Base-by-base conservation (phyloP, 768 basidiomycete species). In the Panellus pusillus region DNA sequence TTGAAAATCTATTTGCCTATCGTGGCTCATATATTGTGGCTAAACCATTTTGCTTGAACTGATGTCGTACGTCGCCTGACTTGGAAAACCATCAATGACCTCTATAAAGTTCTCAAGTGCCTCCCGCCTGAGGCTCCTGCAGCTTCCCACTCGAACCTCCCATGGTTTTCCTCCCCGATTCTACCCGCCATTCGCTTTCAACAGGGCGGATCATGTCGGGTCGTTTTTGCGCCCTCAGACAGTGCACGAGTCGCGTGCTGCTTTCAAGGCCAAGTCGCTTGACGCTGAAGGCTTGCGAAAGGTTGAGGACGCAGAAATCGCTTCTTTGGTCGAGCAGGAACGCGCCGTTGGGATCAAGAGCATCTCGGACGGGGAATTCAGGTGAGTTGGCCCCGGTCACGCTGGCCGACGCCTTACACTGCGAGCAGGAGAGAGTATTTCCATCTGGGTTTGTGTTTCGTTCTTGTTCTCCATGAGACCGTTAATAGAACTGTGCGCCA, bases 361-460 rank as follows among this genome's bases (percentile, higher is more conserved):
- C 19, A 67, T 74, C 44, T 71, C 74, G 28, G 73, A 75, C 55
- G 74, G 74, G 11, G 74, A 76, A 61, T 74, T 74, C 57, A 64
- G 72, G 58, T 66, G 44, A 19, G 50, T 47, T 63, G 37, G 6
- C 19, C 12, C 35, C 41, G 13, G 6, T 27, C 12, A 14, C 3
- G n/a, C 6, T 31, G 14, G 8, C 12, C 50, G 9, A 11, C 11
- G 9, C 12, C 53, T 58, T 24, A 54, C 24, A 19, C 41, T 9
- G 7, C 9, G 17, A 27, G 45, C 17, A 56, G 59, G 48, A 36
- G 61, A 9, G 57, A 58, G 48, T 58, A 57, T 44, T 62, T 58
- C 40, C 61, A 58, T 54, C 54, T 55, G 32, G 74, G 72, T 74
- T 29, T 36, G 69, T 42, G n/a, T 13, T 29, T 27, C 7, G 4